phyloP scores from a whole-genome alignment of 257 asterid species.

The Ophiorrhiza pumila region DNA sequence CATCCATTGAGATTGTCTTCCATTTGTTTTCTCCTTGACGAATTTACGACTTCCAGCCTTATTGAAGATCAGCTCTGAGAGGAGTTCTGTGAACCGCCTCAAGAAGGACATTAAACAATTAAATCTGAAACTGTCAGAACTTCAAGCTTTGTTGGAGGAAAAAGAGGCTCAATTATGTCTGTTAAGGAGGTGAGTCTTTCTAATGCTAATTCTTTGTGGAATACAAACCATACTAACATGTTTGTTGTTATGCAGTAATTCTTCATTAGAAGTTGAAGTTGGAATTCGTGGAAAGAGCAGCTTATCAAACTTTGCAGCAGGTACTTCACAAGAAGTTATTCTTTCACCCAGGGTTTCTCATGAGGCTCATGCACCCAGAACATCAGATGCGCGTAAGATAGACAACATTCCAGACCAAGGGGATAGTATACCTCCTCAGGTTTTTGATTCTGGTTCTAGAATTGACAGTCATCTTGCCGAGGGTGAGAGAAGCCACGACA shows the following conservation, averaged over 20 bases:
- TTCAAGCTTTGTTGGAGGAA: slow-evolving; percentile 64
- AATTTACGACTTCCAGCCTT: slow-evolving; percentile 88
- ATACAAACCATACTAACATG: slow-evolving; percentile 21
- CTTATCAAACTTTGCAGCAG: slow-evolving; percentile 26
- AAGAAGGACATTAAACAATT: slow-evolving; percentile 79
- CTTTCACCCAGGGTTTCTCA: slow-evolving; percentile 24
- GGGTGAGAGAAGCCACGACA: slow-evolving; percentile 35
- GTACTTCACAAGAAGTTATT: slow-evolving; percentile 37
- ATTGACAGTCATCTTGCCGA: slow-evolving; percentile 28
- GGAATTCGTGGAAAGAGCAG: slow-evolving; percentile 22
- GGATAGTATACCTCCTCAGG: slow-evolving; percentile 31
- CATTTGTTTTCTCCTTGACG: slow-evolving; percentile 61
- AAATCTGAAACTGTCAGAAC: slow-evolving; percentile 64
- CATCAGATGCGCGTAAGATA: slow-evolving; percentile 36
- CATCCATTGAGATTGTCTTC: slow-evolving; percentile 2
- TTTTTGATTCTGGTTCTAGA: slow-evolving; percentile 35
- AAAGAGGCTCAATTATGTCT: slow-evolving; percentile 56
- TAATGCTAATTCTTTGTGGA: slow-evolving; percentile 18
- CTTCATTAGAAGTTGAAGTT: slow-evolving; percentile 23
- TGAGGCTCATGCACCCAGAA: slow-evolving; percentile 32
- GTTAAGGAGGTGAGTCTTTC: slow-evolving; percentile 50
- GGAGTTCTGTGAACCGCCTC: slow-evolving; percentile 63
- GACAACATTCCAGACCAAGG: slow-evolving; percentile 29
- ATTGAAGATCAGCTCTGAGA: slow-evolving; percentile 83
- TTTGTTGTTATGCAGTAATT: slow-evolving; percentile 35